A percentile compares a stretch with the other conserved stretches of the same genome.
Conservation (phyloP, 2,329 filamentous ascomycete species). For the Cryphonectria nitschkei region DNA sequence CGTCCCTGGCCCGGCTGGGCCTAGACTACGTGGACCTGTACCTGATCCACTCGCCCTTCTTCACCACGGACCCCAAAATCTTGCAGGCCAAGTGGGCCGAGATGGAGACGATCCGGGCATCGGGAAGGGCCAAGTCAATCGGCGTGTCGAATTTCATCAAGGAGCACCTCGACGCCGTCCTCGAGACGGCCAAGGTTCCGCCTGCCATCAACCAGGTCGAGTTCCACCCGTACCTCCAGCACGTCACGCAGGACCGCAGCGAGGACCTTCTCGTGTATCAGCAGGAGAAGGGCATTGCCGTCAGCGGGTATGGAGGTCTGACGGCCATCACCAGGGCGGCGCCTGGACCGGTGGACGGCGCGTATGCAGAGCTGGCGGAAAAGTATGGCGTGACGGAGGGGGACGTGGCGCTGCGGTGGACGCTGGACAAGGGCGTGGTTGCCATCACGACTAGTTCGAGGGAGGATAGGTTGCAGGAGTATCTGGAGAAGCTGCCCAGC, state of each 20-base stretch:
- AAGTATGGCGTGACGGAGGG: conserved; percentile 63
- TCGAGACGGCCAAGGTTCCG: conserved; percentile 58
- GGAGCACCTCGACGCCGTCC: conserved; percentile 53
- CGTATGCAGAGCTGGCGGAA: conserved; percentile 50
- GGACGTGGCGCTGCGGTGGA: conserved; percentile 63
- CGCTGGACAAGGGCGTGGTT: conserved; percentile 47
- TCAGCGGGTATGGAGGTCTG: conserved; percentile 60
- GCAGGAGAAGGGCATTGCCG: conserved; percentile 48
- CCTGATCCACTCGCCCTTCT: conserved; percentile 22
- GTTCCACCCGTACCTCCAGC: conserved; percentile 68
- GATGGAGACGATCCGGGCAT: conserved; percentile 63
- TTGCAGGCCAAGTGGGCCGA: conserved; percentile 61
- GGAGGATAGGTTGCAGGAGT: conserved; percentile 56
- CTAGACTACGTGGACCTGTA: conserved; percentile 70
- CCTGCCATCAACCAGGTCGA: conserved; percentile 78
- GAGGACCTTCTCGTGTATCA: conserved; percentile 54
- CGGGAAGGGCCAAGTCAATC: conserved; percentile 66
- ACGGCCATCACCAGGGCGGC: conserved; percentile 47
- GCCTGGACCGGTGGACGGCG: conserved; percentile 56
- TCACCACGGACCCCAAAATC: conserved; percentile 37
- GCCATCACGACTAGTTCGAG: conserved; percentile 59
- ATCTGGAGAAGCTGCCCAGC: conserved; percentile 48
- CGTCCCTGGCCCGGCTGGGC: conserved; percentile 63
- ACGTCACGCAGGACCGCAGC: conserved; percentile 15
- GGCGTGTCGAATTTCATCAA: conserved; percentile 74